These are phyloP conservation scores for Endotrypanum monterogeii DNA, from an alignment of 208 protist genomes.

Conservation along the genomic window DNA sequence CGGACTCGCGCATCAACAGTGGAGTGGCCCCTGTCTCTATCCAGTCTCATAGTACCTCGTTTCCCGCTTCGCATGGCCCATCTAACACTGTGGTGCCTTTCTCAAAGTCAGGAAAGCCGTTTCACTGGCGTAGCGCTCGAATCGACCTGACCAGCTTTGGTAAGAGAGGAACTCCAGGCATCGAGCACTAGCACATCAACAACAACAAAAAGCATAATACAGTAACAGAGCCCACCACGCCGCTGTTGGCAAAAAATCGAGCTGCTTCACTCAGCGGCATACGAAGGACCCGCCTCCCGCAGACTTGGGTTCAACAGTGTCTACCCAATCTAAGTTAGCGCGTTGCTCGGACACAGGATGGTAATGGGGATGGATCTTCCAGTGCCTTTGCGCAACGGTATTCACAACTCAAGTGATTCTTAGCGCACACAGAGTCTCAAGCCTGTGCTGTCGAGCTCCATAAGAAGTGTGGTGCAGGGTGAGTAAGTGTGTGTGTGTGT, in stretches of 20 bases:
- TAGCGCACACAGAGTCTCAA: background rate
- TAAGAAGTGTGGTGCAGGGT: background rate
- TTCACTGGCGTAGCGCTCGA: conserved; percentile 6
- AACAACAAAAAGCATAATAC: background rate
- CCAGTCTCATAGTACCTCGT: background rate
- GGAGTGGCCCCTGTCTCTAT: background rate
- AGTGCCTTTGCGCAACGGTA: background rate
- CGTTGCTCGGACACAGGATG: background rate
- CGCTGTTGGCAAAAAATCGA: conserved; percentile 4
- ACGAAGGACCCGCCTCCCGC: conserved; percentile 8
- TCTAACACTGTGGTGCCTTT: background rate
- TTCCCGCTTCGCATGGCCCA: conserved; percentile 1
- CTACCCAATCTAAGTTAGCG: background rate
- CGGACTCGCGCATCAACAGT: conserved; percentile 6
- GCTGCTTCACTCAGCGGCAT: background rate
- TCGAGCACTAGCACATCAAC: too few species aligned
- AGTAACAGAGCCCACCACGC: background rate
- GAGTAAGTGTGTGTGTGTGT: background rate
- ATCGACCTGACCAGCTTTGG: background rate
- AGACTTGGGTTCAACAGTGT: conserved; percentile 5
- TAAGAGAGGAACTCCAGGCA: background rate
- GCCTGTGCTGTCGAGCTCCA: background rate
- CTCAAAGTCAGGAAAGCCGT: background rate
- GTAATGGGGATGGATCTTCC: background rate
- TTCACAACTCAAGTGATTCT: conserved; percentile 1